phyloP scores from a whole-genome alignment of 306 rosid species.

The Vigna unguiculata region DNA sequence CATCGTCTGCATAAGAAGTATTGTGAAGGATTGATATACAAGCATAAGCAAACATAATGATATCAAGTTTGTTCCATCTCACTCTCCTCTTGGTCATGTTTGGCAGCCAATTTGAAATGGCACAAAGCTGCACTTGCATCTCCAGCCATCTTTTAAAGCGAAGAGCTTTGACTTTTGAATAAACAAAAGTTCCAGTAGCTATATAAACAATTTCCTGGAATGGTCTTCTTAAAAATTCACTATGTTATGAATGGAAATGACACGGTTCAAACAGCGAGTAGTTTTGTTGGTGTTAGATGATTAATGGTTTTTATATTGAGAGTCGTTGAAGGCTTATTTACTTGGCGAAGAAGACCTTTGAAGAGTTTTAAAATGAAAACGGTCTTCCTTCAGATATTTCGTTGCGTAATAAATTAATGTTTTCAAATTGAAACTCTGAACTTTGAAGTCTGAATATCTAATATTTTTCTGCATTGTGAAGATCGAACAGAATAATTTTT shows the following conservation, averaged over 20 bases:
- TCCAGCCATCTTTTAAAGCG: neutral
- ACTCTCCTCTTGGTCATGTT: conserved; percentile 9
- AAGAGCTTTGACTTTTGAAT: neutral
- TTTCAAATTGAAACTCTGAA: conserved; percentile 15
- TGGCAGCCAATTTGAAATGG: neutral
- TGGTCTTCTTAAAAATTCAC: neutral
- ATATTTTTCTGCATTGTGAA: too few species aligned
- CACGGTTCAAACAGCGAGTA: neutral
- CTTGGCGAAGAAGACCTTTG: neutral
- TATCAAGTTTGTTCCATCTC: neutral
- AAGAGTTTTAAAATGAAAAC: neutral
- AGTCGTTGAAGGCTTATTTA: neutral
- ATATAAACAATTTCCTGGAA: neutral
- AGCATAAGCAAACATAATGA: neutral
- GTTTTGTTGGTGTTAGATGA: neutral
- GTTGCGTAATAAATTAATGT: neutral
- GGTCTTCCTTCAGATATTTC: neutral
- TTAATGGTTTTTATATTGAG: neutral
- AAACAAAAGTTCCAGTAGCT: neutral
- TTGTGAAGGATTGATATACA: neutral
- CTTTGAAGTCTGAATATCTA: neutral
- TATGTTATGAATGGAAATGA: neutral
- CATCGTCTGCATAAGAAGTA: conserved; percentile 34
- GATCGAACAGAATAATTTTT: too few species aligned
- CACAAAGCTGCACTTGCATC: neutral